Conservation (phyloP, 2,329 filamentous ascomycete species). For the Acrocalymma vagum region DNA sequence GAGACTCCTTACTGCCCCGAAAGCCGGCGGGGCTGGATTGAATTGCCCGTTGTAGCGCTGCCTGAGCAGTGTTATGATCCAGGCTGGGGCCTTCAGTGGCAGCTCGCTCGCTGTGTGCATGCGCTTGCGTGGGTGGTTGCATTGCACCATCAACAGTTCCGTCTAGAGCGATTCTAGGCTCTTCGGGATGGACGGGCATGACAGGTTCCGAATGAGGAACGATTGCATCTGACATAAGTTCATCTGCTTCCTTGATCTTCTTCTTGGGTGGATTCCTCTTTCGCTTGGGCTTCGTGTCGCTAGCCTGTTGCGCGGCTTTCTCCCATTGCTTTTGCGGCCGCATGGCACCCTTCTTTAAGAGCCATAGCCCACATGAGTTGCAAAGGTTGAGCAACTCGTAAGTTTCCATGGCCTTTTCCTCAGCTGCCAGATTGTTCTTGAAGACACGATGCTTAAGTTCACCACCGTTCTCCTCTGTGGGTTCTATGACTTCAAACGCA, state of each 20-base stretch:
- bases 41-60: conserved; percentile 62
- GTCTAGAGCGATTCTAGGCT: conserved; percentile 13
- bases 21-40: conserved; percentile 69
- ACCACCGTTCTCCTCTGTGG: conserved; percentile 64
- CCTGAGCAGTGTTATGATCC: conserved; percentile 27
- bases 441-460: conserved; percentile 75
- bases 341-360: conserved; percentile 86
- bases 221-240: conserved; percentile 46
- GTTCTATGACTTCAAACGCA: conserved; percentile 41
- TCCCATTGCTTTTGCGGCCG: conserved; percentile 87
- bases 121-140: conserved; percentile 18
- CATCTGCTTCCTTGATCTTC: conserved; percentile 54
- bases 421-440: conserved; percentile 75
- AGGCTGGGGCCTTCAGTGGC: conserved; percentile 10
- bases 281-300: conserved; percentile 52
- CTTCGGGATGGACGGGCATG: conserved; percentile 21
- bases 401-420: conserved; percentile 65
- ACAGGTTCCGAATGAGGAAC: conserved; percentile 39
- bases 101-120: conserved; percentile 14
- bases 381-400: conserved; percentile 83
- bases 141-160: conserved; percentile 18
- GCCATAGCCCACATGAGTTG: conserved; percentile 96
- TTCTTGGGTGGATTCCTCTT: conserved; percentile 48
- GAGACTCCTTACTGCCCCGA: conserved; percentile 55
- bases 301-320: conserved; percentile 50